phyloP scores from a whole-genome alignment of 1,284 basidiomycete genomes.

The Cryptococcus sp. region DNA sequence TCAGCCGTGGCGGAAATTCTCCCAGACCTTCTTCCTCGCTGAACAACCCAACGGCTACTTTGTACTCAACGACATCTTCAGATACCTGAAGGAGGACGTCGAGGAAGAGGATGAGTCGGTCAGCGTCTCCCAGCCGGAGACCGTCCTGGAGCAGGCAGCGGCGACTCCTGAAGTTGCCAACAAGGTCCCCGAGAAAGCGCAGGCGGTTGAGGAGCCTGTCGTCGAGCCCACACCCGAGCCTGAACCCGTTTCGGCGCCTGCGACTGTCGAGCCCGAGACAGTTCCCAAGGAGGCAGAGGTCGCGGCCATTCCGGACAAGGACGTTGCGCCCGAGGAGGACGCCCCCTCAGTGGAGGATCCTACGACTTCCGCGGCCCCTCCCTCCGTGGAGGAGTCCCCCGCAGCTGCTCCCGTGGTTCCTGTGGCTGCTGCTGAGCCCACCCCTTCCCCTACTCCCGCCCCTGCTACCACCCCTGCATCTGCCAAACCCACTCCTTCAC shows the following conservation, averaged over 20 bases:
- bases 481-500: constrained; percentile 8
- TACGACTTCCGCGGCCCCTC: constrained; percentile 12
- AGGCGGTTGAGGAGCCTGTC: constrained; percentile 18
- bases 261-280: constrained; percentile 32
- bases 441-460: constrained; percentile 11
- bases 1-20: constrained; percentile 91
- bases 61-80: constrained; percentile 99
- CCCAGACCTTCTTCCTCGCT: constrained; percentile 99
- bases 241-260: constrained; percentile 40
- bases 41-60: constrained; percentile 99
- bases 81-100: constrained; percentile 91
- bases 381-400: constrained; percentile 21
- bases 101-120: constrained; percentile 65
- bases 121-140: constrained; percentile 77
- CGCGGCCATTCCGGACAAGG: constrained; percentile 44
- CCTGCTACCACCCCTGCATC: constrained; percentile 17
- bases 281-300: constrained; percentile 42
- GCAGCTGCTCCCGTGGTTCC: constrained; percentile 8
- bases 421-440: constrained; percentile 20
- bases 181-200: constrained; percentile 30
- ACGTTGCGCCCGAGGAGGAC: constrained; percentile 28
- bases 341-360: constrained; percentile 32
- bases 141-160: constrained; percentile 63
- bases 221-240: constrained; percentile 40
- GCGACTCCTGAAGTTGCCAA: constrained; percentile 26